These are phyloP conservation scores for Acrasis kona DNA, from an alignment of 78 protist genomes.

Conservation along the genomic window DNA sequence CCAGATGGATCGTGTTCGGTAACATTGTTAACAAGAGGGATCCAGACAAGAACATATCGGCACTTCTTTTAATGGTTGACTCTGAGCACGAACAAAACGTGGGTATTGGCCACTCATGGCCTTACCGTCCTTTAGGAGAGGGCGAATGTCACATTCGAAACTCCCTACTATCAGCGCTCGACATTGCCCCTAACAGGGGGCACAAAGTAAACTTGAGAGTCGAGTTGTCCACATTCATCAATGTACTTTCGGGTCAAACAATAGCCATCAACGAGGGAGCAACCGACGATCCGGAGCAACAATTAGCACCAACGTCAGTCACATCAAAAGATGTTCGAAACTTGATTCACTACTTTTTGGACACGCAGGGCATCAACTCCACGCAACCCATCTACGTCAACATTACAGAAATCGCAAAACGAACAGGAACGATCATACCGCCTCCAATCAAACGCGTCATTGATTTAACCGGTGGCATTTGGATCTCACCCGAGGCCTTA, in stretches of 20 bases:
- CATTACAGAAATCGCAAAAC: not conserved
- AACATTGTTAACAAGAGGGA: not conserved
- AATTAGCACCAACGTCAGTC: not conserved
- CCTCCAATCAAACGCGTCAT: not conserved
- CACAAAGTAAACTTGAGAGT: not conserved
- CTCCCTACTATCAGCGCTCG: not conserved
- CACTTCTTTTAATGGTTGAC: not conserved
- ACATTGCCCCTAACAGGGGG: constrained; percentile 6
- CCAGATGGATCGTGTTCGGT: not conserved
- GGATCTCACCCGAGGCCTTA: not conserved
- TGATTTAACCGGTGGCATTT: not conserved
- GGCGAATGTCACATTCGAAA: not conserved
- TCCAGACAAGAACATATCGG: not conserved
- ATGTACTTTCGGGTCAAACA: not conserved
- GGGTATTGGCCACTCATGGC: not conserved
- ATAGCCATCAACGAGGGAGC: not conserved
- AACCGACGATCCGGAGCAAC: not conserved
- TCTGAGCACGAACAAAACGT: not conserved
- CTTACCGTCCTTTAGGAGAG: not conserved
- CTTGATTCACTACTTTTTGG: not conserved
- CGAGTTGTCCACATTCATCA: not conserved
- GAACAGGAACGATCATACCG: not conserved
- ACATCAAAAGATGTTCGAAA: not conserved
- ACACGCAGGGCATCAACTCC: not conserved
- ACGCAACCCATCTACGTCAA: not conserved